A percentile compares a stretch with the other conserved stretches of the same genome.
Conservation (phyloP, 345 rosid species). For the Rhodamnia rubescens region DNA sequence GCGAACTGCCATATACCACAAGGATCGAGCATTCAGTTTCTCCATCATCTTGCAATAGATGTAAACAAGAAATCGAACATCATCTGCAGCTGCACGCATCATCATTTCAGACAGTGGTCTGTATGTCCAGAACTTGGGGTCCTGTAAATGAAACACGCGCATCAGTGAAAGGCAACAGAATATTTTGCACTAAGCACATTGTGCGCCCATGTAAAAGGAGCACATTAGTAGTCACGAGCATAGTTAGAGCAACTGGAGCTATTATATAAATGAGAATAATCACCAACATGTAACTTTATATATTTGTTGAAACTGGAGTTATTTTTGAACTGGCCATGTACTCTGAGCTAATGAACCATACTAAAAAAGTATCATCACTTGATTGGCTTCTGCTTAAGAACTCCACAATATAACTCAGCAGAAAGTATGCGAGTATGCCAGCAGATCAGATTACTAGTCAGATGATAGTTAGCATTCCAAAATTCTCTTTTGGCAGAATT, state of each 20-base stretch:
- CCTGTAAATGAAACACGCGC: slow-evolving; percentile 29
- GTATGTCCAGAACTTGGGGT: slow-evolving; percentile 76
- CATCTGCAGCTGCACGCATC: slow-evolving; percentile 95
- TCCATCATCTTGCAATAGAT: slow-evolving; percentile 74
- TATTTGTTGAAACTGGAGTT: not conserved
- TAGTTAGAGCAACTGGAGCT: not conserved
- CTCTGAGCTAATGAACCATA: not conserved
- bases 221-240: not conserved
- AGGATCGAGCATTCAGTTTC: slow-evolving; percentile 54
- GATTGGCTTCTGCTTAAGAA: not conserved
- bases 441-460: not conserved
- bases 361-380: not conserved
- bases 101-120: slow-evolving; percentile 80
- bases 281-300: not conserved
- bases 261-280: not conserved
- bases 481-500: not conserved
- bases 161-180: not conserved
- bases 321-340: not conserved
- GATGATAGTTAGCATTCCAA: not conserved
- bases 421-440: not conserved
- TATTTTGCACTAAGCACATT: not conserved
- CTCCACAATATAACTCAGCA: not conserved
- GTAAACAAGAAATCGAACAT: slow-evolving; percentile 80
- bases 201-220: not conserved
- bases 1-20: slow-evolving; percentile 78